phyloP scores from a whole-genome alignment of 83 land plant genomes.

The Larix sibirica region DNA sequence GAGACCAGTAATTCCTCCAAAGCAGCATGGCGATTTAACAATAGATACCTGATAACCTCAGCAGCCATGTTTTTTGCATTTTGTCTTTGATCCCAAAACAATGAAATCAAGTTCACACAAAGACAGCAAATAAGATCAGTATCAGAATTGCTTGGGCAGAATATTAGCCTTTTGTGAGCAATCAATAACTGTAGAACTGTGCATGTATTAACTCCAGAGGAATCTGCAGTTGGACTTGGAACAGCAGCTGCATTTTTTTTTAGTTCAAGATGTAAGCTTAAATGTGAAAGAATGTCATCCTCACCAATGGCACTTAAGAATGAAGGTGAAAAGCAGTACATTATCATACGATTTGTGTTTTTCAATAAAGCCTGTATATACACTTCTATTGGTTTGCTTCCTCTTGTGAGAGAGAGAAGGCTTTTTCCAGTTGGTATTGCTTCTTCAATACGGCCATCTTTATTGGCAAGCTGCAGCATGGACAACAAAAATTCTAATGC shows the following conservation, averaged over 20 bases:
- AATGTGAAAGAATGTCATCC: slow-evolving; percentile 51
- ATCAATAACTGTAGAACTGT: slow-evolving; percentile 81
- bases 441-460: slow-evolving; percentile 91
- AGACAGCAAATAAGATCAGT: slow-evolving; percentile 85
- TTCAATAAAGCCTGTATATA: slow-evolving; percentile 83
- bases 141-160: slow-evolving; percentile 93
- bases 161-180: slow-evolving; percentile 80
- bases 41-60: slow-evolving; percentile 72
- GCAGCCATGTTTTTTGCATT: slow-evolving; percentile 64
- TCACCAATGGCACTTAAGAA: slow-evolving; percentile 63
- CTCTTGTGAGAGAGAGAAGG: slow-evolving; percentile 80
- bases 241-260: slow-evolving; percentile 22
- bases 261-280: slow-evolving; percentile 50
- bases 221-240: slow-evolving; percentile 25
- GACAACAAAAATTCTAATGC: slow-evolving; percentile 91
- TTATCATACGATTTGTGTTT: slow-evolving; percentile 89
- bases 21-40: slow-evolving; percentile 79
- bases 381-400: slow-evolving; percentile 79
- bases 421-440: slow-evolving; percentile 78
- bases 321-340: slow-evolving; percentile 88
- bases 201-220: slow-evolving; percentile 55
- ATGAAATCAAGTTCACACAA: slow-evolving; percentile 76
- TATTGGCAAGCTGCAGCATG: slow-evolving; percentile 94
- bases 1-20: slow-evolving; percentile 89
- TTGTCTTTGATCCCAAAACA: slow-evolving; percentile 71